phyloP scores from a whole-genome alignment of 2,329 filamentous ascomycete genomes.

The Stromatinia cepivora region DNA sequence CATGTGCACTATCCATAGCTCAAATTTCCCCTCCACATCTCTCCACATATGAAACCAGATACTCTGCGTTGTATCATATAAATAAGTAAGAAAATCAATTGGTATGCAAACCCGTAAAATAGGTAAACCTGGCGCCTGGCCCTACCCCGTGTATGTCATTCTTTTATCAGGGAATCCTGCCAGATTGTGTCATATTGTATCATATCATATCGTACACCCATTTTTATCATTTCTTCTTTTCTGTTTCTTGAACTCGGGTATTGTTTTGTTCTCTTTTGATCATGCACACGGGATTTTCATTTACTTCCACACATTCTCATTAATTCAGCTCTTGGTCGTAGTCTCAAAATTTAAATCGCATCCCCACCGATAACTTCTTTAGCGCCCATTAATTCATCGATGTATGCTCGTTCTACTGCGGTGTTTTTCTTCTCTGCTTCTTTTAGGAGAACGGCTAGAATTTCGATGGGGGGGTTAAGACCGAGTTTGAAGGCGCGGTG shows the following conservation, averaged over 20 bases:
- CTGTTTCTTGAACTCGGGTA: too few relatives aligned
- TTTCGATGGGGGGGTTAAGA: constrained; percentile 85
- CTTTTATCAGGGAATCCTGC: neutral
- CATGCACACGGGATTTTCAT: neutral
- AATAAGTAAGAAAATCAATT: neutral
- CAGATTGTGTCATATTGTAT: neutral
- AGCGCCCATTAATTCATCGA: constrained; percentile 64
- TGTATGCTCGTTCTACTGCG: constrained; percentile 66
- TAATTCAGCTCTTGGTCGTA: neutral
- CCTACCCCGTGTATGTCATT: neutral
- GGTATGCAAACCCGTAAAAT: neutral
- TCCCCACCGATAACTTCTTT: constrained; percentile 41
- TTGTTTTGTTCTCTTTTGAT: neutral
- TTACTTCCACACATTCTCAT: neutral
- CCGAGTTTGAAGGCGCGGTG: constrained; percentile 79
- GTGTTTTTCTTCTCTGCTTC: constrained; percentile 60
- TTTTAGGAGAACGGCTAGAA: constrained; percentile 78
- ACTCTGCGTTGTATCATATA: neutral
- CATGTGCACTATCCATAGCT: too few relatives aligned
- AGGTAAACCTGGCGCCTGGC: neutral
- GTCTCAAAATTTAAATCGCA: neutral
- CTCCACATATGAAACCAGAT: neutral
- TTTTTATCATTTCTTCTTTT: neutral
- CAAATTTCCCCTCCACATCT: constrained; percentile 11
- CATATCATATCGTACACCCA: neutral